phyloP scores from a whole-genome alignment of 768 basidiomycete species.

The Pulveroboletus frians region DNA sequence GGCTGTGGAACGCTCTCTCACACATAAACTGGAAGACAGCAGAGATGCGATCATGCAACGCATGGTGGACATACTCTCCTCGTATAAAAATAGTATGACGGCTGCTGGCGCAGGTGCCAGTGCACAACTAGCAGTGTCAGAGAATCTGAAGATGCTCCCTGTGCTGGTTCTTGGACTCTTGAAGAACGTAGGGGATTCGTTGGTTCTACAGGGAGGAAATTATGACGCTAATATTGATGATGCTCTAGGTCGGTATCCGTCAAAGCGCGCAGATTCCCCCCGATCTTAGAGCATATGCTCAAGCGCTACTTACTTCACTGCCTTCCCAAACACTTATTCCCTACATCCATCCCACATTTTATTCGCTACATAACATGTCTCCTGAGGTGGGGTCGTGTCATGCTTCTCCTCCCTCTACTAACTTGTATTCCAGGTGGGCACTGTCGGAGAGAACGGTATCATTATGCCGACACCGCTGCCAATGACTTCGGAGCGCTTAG shows the following conservation, averaged over 20 bases:
- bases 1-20: slow-evolving; percentile 83
- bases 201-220: neutral
- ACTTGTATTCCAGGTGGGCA: slow-evolving; percentile 61
- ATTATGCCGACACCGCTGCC: slow-evolving; percentile 86
- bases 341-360: slow-evolving; percentile 93
- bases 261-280: slow-evolving; percentile 97
- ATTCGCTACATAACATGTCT: slow-evolving; percentile 94
- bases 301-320: slow-evolving; percentile 83
- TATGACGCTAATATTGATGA: neutral
- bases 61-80: slow-evolving; percentile 75
- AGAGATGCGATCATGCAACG: slow-evolving; percentile 81
- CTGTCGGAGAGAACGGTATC: slow-evolving; percentile 83
- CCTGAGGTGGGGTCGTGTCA: slow-evolving; percentile 56
- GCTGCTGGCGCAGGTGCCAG: slow-evolving; percentile 89
- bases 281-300: slow-evolving; percentile 93
- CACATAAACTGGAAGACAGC: slow-evolving; percentile 84
- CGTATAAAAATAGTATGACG: slow-evolving; percentile 96
- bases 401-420: neutral
- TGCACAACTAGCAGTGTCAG: slow-evolving; percentile 86
- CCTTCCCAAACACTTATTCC: slow-evolving; percentile 90
- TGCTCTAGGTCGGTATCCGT: slow-evolving; percentile 75
- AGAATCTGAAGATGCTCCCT: slow-evolving; percentile 93
- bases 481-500: slow-evolving; percentile 90
- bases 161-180: slow-evolving; percentile 83
- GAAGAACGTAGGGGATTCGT: slow-evolving; percentile 72